phyloP scores from a whole-genome alignment of 2,329 filamentous ascomycete species.

The Colletotrichum paranaense region DNA sequence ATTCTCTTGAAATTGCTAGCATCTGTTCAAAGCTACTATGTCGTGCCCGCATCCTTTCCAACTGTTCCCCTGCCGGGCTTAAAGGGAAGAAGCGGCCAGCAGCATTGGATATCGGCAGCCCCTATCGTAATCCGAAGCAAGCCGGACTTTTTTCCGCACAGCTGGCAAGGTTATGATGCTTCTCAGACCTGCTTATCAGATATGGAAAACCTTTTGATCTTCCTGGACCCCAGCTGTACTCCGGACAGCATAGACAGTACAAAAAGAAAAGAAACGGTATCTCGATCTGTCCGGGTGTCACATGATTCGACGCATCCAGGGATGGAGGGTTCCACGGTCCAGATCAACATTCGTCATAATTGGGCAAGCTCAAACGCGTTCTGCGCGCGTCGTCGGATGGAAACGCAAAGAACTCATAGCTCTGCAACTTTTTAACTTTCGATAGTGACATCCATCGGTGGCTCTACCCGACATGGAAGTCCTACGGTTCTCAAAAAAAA shows the following conservation, averaged over 20 bases:
- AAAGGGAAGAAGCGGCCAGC: background rate
- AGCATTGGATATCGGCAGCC: no score
- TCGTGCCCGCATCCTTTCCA: background rate
- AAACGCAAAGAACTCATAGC: constrained; percentile 1
- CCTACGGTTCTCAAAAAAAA: background rate
- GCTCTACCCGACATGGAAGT: background rate
- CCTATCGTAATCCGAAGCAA: background rate
- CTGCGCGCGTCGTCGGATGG: background rate
- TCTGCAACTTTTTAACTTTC: background rate
- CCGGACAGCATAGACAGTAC: background rate
- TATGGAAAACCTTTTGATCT: no score
- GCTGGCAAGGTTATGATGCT: background rate
- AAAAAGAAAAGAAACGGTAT: background rate
- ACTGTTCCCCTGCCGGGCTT: background rate
- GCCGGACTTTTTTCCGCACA: background rate
- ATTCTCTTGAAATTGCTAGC: background rate
- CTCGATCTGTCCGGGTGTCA: background rate
- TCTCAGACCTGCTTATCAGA: no score
- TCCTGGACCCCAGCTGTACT: no score
- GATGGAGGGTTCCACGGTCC: background rate
- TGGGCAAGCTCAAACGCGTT: background rate
- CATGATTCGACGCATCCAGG: background rate
- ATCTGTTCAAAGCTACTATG: background rate
- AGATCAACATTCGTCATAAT: constrained; percentile 10
- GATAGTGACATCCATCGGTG: background rate